Evolutionary conservation across 306 rosid genomes (phyloP), one percentile per base, ranked within the genome.

Genomic region (Begonia loranthoides): DNA sequence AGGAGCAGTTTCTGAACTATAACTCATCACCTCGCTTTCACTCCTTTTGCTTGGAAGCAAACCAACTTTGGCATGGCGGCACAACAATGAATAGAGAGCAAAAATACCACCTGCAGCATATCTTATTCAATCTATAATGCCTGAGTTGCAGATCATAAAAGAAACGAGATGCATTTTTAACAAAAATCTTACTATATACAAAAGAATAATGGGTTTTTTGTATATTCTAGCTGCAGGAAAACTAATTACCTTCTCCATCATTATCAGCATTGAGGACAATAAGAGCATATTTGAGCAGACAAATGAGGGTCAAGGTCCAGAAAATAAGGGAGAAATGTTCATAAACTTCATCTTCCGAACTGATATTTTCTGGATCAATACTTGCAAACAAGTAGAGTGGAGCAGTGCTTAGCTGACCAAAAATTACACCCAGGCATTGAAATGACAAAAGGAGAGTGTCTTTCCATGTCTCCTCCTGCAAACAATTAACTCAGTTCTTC

Each of bases 21-120:
- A 66, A 24, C 56, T 64, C 75, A 69, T 52, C 15, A 78, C 70
- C 52, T 76, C 75, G 39, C 67, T 54, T 13, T 70, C 17, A 39
- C 73, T 79, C 67, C 41, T 78, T 28, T 85, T 92, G 64, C 57
- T 62, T 47, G 95, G 95, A 59, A 85, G 75, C 67, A 85, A 55
- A 12, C 95, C 76, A 44, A 85, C 84, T 67, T 81, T 81, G 41
- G 95, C 85, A 60, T 79, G 84, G 68, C 95, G 81, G 52, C 95
- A 85, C 73, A 85, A 52, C 48, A 85, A 77, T 39, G 92, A 85
- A 72, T 85, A 81, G 59, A 85, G 41, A 62, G 95, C 95, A 65
- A 85, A 72, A 60, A 57, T 81, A 49, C 95, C 95, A 58, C 95
- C 92, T 81, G 50, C 58, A 50, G 28, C 47, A 21, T n/a, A 15